phyloP scores from a whole-genome alignment of 2,329 filamentous ascomycete species.

The Triangularia verruculosa region DNA sequence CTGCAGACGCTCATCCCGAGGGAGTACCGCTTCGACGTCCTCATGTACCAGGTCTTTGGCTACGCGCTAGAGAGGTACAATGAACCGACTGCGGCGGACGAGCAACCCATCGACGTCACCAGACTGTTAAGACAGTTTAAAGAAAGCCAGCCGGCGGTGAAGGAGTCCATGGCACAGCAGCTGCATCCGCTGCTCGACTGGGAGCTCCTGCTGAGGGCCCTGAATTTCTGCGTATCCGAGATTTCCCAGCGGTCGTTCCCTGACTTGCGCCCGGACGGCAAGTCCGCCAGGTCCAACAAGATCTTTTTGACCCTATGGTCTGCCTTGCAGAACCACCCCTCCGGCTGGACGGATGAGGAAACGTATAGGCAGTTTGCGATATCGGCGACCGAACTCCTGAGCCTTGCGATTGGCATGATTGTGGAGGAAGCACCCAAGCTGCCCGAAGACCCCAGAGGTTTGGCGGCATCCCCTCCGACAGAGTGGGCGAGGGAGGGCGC shows the following conservation, averaged over 20 bases:
- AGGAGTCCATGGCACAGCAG: background rate
- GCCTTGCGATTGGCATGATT: slow-evolving; percentile 19
- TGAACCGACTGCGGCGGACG: background rate
- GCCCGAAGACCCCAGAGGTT: background rate
- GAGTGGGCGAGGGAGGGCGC: background rate
- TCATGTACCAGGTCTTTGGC: slow-evolving; percentile 12
- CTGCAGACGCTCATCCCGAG: slow-evolving; percentile 8
- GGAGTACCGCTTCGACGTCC: slow-evolving; percentile 10
- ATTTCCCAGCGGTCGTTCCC: slow-evolving; percentile 13
- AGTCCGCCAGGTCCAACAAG: background rate
- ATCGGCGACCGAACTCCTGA: slow-evolving; percentile 17
- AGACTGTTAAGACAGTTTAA: slow-evolving; percentile 15
- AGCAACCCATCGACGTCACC: background rate
- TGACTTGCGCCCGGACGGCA: background rate
- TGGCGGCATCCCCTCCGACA: background rate
- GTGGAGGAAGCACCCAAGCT: slow-evolving; percentile 3
- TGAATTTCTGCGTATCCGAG: background rate
- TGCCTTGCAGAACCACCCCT: background rate
- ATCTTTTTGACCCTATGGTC: slow-evolving; percentile 21
- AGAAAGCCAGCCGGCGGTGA: slow-evolving; percentile 9
- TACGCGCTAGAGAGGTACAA: slow-evolving; percentile 18
- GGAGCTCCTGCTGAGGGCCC: background rate
- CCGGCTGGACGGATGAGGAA: slow-evolving; percentile 3
- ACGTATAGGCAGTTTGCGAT: slow-evolving; percentile 20
- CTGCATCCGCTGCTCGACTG: background rate